Conservation (phyloP, 2,329 filamentous ascomycete genomes). For the Trematosphaeria pertusa region DNA sequence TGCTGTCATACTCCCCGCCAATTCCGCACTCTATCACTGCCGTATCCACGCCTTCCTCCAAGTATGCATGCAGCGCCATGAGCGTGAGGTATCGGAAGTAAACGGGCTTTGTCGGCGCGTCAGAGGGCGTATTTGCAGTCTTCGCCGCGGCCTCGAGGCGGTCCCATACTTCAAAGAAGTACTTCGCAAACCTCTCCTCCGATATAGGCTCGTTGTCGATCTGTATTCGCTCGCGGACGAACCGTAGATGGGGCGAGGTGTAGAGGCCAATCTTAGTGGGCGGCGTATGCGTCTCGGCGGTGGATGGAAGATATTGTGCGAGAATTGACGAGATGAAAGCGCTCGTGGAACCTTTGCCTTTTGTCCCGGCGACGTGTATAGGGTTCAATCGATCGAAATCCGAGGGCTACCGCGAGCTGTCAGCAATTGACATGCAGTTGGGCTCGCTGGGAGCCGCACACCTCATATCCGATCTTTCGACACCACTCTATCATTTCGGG, state of each 20-base stretch:
- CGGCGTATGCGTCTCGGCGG: constrained; percentile 38
- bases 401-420: constrained; percentile 57
- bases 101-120: constrained; percentile 74
- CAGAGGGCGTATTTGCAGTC: constrained; percentile 57
- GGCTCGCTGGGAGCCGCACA: constrained; percentile 52
- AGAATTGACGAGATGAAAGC: constrained; percentile 84
- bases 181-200: constrained; percentile 72
- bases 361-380: constrained; percentile 91
- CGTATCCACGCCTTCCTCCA: constrained; percentile 75
- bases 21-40: constrained; percentile 94
- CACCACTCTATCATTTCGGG: constrained; percentile 85
- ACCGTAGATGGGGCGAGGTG: constrained; percentile 84
- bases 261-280: constrained; percentile 74
- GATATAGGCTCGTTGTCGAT: constrained; percentile 76
- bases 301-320: constrained; percentile 62
- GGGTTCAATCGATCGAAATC: constrained; percentile 66
- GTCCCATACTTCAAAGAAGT: constrained; percentile 89
- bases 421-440: constrained; percentile 2
- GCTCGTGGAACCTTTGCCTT: constrained; percentile 90
- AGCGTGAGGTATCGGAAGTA: constrained; percentile 94
- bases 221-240: constrained; percentile 83
- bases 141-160: constrained; percentile 62
- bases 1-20: constrained; percentile 91
- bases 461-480: constrained; percentile 75
- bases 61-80: constrained; percentile 83